Evolutionary conservation across 768 basidiomycete genomes (phyloP), one percentile per base, ranked within the genome.

Genomic region (Gautieria morchelliformis): DNA sequence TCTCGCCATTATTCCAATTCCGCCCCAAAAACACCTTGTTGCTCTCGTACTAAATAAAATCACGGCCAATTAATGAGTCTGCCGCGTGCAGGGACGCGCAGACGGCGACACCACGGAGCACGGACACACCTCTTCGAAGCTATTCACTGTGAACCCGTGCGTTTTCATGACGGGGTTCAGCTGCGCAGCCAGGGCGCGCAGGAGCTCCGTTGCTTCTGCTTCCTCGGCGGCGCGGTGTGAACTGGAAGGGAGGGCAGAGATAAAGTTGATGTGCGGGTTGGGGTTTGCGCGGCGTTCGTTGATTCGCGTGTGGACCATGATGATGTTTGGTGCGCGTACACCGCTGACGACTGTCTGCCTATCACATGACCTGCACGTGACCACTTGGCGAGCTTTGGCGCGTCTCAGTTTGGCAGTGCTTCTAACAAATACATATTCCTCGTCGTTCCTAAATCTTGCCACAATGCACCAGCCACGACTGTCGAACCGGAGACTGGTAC

Each of bases 1-100:
- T 84, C 69, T 93, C 89, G 3, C 90, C 90, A 57, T 74, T 75
- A 62, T 89, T 88, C 89, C 89, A 93, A 66, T 91, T 92, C 49
- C 89, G 76, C 1, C 89, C 90, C 5, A 83, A 79, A 68, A 92
- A 92, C 6, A 92, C 86, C 14, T 62, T 64, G 65, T 92, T 92
- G 64, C 80, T 78, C 65, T 89, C 84, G 62, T 92, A 91, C 88
- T 91, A 63, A n/a, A n/a, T n/a, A n/a, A n/a, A n/a, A n/a, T n/a
- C n/a, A 17, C 5, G 45, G 49, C 32, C 11, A 24, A 45, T 55
- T 50, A 20, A 45, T 40, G 17, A 46, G 9, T 46, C 15, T n/a
- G 27, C 22, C 22, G 20, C 14, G 19, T n/a, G 20, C 39, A 15
- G 56, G 53, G 10, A 39, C 19, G 19, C 11, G 14, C 15, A 12